Base-by-base conservation (phyloP, 75 land plant species). In the Isoetes taiwanensis region DNA sequence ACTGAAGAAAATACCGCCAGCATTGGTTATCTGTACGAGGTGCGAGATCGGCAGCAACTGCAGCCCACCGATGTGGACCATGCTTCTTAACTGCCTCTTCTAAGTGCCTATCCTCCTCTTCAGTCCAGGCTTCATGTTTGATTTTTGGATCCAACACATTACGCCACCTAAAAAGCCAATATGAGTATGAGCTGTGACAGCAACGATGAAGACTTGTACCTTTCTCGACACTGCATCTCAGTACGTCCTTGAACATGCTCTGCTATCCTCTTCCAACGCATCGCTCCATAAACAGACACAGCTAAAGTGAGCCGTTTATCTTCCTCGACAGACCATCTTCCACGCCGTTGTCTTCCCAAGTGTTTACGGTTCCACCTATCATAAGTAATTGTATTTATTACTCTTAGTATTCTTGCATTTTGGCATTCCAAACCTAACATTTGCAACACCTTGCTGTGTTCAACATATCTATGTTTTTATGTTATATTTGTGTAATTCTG, bases 11-110 rank as follows among this genome's bases (percentile, higher is more conserved):
- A 26, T 23, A 86, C 95, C 95, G 68, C 54, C 81, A 54, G 58
- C 99, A 94, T 48, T 89, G 90, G 66, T 62, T 82, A 59, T 94
- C 91, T 26, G 99, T 94, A 3, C 99, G 83, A 32, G 72, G 61
- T 37, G 74, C 77, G 33, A 94, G 28, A 34, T 54, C 66, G 29
- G 69, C 59, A 28, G 97, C 81, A 68, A 94, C 77, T 39, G 81
- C 81, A 32, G 90, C 61, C 99, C 99, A 94, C 52, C 76, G 62
- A 61, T 80, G 66, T 34, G 28, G 19, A 24, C 82, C 91, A 70
- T 76, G 73, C 61, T 70, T 56, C 30, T 28, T 52, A 46, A 89
- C 80, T 24, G 86, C 91, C 6, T 32, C 65, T 34, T 69, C 37
- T 62, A 94, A 61, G 64, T 61, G 77, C 21, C 33, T 50, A 59